A percentile compares a stretch with the other conserved stretches of the same genome.
These are phyloP conservation scores for Cryptococcus wingfieldii DNA, from an alignment of 1,284 basidiomycete species.

Conservation along the genomic window DNA sequence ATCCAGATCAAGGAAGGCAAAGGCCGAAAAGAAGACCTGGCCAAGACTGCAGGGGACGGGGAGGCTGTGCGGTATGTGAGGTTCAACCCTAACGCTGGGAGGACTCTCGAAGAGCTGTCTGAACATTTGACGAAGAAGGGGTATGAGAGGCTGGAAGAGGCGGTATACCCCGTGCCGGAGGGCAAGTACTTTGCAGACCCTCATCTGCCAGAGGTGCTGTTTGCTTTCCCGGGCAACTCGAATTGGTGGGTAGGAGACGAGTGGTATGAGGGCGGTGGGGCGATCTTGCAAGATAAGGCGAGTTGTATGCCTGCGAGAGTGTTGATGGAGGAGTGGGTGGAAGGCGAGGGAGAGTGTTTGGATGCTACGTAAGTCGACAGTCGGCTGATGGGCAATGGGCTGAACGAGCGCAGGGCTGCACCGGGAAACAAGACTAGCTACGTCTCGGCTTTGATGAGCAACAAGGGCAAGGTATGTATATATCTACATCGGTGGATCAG, in stretches of 20 bases:
- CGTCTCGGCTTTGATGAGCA: constrained; percentile 77
- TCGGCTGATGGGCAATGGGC: neutral
- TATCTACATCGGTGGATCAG: neutral
- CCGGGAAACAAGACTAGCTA: constrained; percentile 98
- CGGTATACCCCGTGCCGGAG: constrained; percentile 33
- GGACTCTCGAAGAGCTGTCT: constrained; percentile 24
- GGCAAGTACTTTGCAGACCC: constrained; percentile 62
- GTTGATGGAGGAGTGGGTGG: constrained; percentile 52
- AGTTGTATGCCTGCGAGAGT: constrained; percentile 92
- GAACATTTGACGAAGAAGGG: constrained; percentile 14
- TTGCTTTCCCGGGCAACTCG: constrained; percentile 65
- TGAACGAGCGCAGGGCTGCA: constrained; percentile 57
- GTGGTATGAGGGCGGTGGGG: constrained; percentile 46
- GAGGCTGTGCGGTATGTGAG: constrained; percentile 70
- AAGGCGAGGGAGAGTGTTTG: constrained; percentile 58
- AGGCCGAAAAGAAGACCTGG: constrained; percentile 63
- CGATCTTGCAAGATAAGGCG: constrained; percentile 96
- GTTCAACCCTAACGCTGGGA: constrained; percentile 64
- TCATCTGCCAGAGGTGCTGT: constrained; percentile 69
- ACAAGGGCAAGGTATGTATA: constrained; percentile 64
- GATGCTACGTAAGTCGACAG: constrained; percentile 67
- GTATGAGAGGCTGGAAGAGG: constrained; percentile 24
- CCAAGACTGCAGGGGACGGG: constrained; percentile 25
- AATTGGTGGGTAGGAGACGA: constrained; percentile 49
- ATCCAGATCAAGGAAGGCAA: constrained; percentile 75